Conservation (phyloP, 129 eudicot species). For the Artemisia tridentata region DNA sequence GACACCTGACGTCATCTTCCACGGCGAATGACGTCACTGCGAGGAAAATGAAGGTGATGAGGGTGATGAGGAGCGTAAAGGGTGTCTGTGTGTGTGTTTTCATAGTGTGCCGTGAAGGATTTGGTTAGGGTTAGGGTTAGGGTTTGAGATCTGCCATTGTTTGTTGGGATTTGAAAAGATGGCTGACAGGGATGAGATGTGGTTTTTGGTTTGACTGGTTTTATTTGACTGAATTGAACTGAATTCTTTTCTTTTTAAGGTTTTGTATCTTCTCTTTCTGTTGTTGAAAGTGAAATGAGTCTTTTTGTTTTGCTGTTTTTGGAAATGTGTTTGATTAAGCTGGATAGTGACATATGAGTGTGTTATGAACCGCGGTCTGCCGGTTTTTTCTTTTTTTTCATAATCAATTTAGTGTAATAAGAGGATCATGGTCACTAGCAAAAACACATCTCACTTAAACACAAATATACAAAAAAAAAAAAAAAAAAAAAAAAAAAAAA, state of each 20-base stretch:
- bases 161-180: slow-evolving; percentile 27
- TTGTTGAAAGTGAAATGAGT: background rate
- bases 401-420: no score
- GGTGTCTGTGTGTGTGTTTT: background rate
- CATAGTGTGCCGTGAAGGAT: slow-evolving; percentile 16
- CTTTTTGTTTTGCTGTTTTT: background rate
- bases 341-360: no score
- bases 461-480: no score
- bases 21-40: slow-evolving; percentile 26
- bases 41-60: background rate
- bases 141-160: slow-evolving; percentile 15
- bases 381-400: no score
- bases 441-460: no score
- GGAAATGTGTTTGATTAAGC: no score
- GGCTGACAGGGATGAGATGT: slow-evolving; percentile 37
- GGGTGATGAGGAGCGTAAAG: background rate
- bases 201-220: slow-evolving; percentile 19
- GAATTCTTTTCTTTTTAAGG: slow-evolving; percentile 28
- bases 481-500: no score
- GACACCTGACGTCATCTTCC: slow-evolving; percentile 68
- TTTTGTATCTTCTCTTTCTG: slow-evolving; percentile 11
- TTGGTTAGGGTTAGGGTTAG: background rate
- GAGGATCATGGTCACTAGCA: no score
- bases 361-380: no score
- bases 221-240: slow-evolving; percentile 32